These are phyloP conservation scores for Selenicereus undatus DNA, from an alignment of 148 eudicot species.

Conservation along the genomic window DNA sequence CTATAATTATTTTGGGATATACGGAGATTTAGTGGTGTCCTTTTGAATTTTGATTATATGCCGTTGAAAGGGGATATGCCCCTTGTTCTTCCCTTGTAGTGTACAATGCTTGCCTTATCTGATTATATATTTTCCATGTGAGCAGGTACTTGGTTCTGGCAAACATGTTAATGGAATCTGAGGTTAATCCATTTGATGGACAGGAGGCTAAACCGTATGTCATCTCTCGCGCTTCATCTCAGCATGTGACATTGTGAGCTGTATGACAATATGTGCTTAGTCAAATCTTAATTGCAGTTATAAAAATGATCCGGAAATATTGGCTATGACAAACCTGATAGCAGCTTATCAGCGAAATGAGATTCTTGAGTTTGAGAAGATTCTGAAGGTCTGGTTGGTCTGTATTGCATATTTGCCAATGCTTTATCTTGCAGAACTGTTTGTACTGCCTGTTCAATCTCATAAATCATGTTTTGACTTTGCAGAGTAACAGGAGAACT, in stretches of 20 bases:
- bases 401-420: not conserved
- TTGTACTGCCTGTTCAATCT: not conserved
- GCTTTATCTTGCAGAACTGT: not conserved
- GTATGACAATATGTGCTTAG: conserved; percentile 7
- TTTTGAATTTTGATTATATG: not conserved
- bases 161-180: conserved; percentile 95
- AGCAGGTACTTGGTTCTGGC: conserved; percentile 92
- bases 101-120: not conserved
- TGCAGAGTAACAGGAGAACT: conserved; percentile 88
- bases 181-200: conserved; percentile 96
- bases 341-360: conserved; percentile 98
- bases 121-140: not conserved
- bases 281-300: conserved; percentile 45
- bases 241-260: conserved; percentile 8
- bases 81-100: not conserved
- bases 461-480: conserved; percentile 5
- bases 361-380: conserved; percentile 93
- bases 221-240: conserved; percentile 16
- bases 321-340: conserved; percentile 96
- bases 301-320: conserved; percentile 94
- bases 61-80: not conserved
- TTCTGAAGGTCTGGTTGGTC: conserved; percentile 58
- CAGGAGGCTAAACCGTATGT: conserved; percentile 99
- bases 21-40: not conserved
- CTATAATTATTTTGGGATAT: too few species aligned